phyloP scores from a whole-genome alignment of 345 rosid genomes.

The Corchorus olitorius region DNA sequence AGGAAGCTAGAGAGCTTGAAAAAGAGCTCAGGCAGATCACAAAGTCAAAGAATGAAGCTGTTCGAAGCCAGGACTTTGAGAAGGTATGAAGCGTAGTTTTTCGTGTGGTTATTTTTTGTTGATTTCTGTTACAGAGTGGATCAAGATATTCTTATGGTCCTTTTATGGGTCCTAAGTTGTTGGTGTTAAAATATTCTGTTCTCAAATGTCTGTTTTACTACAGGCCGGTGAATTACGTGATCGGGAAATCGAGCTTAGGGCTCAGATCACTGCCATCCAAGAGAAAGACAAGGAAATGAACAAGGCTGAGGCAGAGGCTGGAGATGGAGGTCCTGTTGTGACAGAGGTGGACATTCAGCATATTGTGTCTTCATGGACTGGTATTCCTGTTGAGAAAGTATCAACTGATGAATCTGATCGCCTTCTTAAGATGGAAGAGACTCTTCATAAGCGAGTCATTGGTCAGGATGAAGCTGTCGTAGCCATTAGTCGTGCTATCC shows the following conservation, averaged over 20 bases:
- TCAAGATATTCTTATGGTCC: background rate
- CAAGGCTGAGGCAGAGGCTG: constrained; percentile 91
- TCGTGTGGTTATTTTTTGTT: background rate
- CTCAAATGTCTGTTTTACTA: background rate
- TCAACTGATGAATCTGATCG: constrained; percentile 95
- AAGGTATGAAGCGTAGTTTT: constrained; percentile 51
- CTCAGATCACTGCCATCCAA: constrained; percentile 76
- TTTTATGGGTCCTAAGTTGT: background rate
- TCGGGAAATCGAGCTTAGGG: constrained; percentile 93
- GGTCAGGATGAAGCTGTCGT: constrained; percentile 99
- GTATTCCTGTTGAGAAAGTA: constrained; percentile 98
- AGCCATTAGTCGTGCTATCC: constrained; percentile 94
- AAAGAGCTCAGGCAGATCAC: constrained; percentile 91
- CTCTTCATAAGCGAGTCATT: constrained; percentile 83
- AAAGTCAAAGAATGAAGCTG: constrained; percentile 96
- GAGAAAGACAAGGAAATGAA: constrained; percentile 94
- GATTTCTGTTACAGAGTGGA: background rate
- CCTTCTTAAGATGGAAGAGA: constrained; percentile 94
- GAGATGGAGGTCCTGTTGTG: constrained; percentile 82
- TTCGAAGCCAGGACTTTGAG: constrained; percentile 92
- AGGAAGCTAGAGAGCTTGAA: constrained; percentile 97
- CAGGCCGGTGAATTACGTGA: constrained; percentile 97
- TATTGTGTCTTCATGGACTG: constrained; percentile 94
- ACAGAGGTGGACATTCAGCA: constrained; percentile 91
- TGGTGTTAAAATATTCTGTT: background rate